These are phyloP conservation scores for Hypoxylon sp. DNA, from an alignment of 2,329 filamentous ascomycete genomes.

Conservation along the genomic window DNA sequence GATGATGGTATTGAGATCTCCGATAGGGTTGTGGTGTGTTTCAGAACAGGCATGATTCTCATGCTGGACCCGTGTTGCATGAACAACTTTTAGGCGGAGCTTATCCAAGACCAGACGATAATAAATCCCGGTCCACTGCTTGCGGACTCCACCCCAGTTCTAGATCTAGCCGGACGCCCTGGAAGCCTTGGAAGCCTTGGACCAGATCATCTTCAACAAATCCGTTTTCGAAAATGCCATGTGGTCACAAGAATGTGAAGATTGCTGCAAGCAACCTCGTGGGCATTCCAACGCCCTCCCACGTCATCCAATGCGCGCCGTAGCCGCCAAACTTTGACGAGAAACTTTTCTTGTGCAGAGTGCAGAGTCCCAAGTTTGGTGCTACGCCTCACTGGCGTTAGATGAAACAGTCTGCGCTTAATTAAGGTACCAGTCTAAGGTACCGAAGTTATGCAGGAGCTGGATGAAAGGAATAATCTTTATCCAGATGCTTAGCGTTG, in stretches of 20 bases:
- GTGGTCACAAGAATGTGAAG: conserved; percentile 35
- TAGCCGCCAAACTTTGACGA: conserved; percentile 24
- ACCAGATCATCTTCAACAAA: conserved; percentile 28
- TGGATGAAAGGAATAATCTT: conserved; percentile 32
- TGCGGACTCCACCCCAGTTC: conserved; percentile 19
- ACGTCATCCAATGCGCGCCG: neutral
- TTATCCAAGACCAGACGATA: conserved; percentile 27
- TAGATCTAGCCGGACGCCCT: conserved; percentile 34
- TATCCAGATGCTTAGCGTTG: conserved; percentile 29
- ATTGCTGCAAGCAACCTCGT: conserved; percentile 34
- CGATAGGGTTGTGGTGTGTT: conserved; percentile 49
- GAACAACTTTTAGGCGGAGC: conserved; percentile 36
- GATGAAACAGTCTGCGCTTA: conserved; percentile 45
- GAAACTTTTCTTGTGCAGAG: conserved; percentile 14
- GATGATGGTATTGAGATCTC: conserved; percentile 45
- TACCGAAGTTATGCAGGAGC: conserved; percentile 35
- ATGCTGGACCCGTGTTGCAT: conserved; percentile 46
- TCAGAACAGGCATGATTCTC: conserved; percentile 50
- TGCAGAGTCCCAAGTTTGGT: conserved; percentile 3
- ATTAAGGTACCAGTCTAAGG: conserved; percentile 42
- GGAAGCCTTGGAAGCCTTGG: neutral
- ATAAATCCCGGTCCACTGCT: conserved; percentile 27
- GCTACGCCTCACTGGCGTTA: conserved; percentile 35
- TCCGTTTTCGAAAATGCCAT: conserved; percentile 28
- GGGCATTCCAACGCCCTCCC: conserved; percentile 16